phyloP scores from a whole-genome alignment of 495 filamentous ascomycete genomes.

The Aspergillus asperescens region DNA sequence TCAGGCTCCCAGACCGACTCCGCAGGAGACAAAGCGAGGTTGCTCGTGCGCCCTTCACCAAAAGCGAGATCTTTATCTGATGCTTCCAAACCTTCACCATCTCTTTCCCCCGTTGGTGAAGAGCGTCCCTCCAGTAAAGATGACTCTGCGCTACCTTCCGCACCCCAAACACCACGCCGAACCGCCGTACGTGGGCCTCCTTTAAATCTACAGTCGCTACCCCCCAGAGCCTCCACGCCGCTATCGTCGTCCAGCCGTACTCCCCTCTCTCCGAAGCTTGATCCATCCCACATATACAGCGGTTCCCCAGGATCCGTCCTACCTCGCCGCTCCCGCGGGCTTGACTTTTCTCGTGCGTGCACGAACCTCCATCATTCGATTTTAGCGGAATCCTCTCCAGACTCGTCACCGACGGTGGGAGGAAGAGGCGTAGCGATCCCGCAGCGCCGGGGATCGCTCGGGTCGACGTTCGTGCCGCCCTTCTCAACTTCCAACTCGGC shows the following conservation, averaged over 20 bases:
- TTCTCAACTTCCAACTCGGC: constrained; percentile 42
- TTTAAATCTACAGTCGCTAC: constrained; percentile 55
- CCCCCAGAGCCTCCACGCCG: constrained; percentile 49
- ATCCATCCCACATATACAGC: constrained; percentile 75
- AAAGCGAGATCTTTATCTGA: constrained; percentile 45
- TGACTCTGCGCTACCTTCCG: constrained; percentile 60
- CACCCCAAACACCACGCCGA: constrained; percentile 61
- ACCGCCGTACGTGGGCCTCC: constrained; percentile 62
- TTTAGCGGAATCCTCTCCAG: constrained; percentile 83
- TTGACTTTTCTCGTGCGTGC: constrained; percentile 90
- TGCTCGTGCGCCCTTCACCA: constrained; percentile 26
- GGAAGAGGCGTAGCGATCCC: constrained; percentile 79
- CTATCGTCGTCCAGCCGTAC: constrained; percentile 56
- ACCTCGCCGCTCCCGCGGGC: constrained; percentile 76
- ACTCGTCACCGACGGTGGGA: constrained; percentile 83
- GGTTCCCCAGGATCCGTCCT: constrained; percentile 71
- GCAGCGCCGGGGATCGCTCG: constrained; percentile 47
- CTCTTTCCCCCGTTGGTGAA: constrained; percentile 24
- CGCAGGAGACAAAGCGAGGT: constrained; percentile 14
- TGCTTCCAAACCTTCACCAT: constrained; percentile 32
- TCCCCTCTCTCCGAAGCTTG: constrained; percentile 80
- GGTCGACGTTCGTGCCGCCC: constrained; percentile 35
- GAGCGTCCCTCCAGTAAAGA: constrained; percentile 59
- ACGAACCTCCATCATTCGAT: constrained; percentile 96
- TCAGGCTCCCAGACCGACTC: constrained; percentile 11